These are phyloP conservation scores for Diaporthe aspalathi DNA, from an alignment of 2,329 filamentous ascomycete genomes.

Conservation along the genomic window DNA sequence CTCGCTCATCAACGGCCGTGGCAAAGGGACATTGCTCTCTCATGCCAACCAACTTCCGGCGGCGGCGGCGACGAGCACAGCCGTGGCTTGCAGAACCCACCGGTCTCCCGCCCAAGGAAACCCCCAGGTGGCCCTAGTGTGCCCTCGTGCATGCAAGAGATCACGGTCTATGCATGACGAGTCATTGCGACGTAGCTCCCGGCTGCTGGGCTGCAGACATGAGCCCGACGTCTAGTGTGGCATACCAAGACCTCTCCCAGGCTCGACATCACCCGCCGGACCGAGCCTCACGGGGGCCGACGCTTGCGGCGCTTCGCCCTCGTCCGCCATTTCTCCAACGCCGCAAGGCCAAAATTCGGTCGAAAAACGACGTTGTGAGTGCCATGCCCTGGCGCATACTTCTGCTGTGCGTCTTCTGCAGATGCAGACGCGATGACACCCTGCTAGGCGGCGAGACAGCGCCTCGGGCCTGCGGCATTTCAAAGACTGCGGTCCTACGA, in stretches of 20 bases:
- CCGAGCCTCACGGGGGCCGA: background rate
- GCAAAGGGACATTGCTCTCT: too few relatives aligned
- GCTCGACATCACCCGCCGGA: background rate
- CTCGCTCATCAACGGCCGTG: background rate
- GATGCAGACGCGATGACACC: background rate
- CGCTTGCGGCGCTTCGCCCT: slow-evolving; percentile 16
- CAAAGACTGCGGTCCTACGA: background rate
- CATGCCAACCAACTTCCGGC: background rate
- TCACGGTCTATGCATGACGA: slow-evolving; percentile 18
- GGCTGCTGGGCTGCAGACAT: background rate
- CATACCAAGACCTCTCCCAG: background rate
- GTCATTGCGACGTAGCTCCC: slow-evolving; percentile 4
- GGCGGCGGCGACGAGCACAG: background rate
- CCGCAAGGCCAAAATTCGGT: background rate
- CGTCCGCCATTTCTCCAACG: background rate
- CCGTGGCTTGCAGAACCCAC: background rate
- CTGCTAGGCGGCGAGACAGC: background rate
- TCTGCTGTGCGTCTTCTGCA: background rate
- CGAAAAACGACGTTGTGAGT: background rate
- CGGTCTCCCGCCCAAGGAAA: background rate
- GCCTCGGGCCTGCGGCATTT: background rate
- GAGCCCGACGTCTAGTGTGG: background rate
- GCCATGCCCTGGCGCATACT: background rate
- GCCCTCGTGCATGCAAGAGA: background rate
- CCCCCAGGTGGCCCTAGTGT: too few relatives aligned